These are phyloP conservation scores for Microdochium nivale DNA, from an alignment of 2,329 filamentous ascomycete genomes.

Conservation along the genomic window DNA sequence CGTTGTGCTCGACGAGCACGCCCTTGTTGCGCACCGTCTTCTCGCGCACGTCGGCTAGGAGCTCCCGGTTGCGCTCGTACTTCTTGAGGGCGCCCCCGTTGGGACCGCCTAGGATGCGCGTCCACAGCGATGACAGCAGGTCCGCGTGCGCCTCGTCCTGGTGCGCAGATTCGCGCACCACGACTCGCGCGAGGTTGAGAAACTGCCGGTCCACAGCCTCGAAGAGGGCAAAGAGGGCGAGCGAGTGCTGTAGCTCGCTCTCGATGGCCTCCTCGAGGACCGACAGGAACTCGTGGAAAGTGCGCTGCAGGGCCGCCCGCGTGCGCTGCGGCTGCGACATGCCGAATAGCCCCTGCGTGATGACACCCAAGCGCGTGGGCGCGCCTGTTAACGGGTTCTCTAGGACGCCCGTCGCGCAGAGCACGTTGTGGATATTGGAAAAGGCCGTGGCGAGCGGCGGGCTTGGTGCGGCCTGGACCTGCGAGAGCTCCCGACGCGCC, in stretches of 20 bases:
- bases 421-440: conserved; percentile 73
- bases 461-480: conserved; percentile 52
- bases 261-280: conserved; percentile 86
- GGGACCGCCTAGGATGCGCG: conserved; percentile 63
- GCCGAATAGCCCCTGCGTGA: conserved; percentile 70
- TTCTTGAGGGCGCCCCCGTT: conserved; percentile 71
- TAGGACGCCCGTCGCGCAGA: conserved; percentile 55
- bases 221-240: conserved; percentile 80
- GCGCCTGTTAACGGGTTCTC: conserved; percentile 41
- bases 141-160: conserved; percentile 78
- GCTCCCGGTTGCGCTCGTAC: conserved; percentile 79
- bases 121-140: conserved; percentile 78
- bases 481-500: conserved; percentile 76
- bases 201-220: conserved; percentile 88
- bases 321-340: conserved; percentile 74
- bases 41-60: conserved; percentile 70
- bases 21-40: conserved; percentile 84
- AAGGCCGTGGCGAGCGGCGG: conserved; percentile 62
- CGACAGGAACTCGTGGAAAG: conserved; percentile 78
- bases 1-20: conserved; percentile 78
- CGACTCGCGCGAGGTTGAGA: conserved; percentile 75
- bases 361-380: conserved; percentile 59
- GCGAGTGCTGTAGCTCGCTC: conserved; percentile 71
- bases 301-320: conserved; percentile 70
- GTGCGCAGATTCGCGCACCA: conserved; percentile 71